A percentile compares a stretch with the other conserved stretches of the same genome.
Conservation (phyloP, 495 filamentous ascomycete species). For the Aspergillus steynii region DNA sequence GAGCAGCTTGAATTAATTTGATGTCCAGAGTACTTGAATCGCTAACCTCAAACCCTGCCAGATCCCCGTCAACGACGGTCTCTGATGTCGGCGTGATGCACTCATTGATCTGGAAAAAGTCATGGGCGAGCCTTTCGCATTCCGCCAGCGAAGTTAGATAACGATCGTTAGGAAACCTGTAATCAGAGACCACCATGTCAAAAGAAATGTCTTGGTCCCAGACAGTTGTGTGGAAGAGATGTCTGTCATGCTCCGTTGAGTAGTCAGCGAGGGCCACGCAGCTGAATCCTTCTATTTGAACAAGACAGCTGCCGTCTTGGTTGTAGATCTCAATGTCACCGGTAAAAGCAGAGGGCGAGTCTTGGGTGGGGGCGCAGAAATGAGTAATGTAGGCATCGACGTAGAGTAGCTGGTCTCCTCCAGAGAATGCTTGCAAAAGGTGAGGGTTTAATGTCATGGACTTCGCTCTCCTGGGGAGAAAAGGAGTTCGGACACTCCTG, state of each 20-base stretch:
- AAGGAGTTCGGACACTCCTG: neutral
- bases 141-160: neutral
- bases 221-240: neutral
- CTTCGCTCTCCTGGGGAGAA: neutral
- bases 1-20: neutral
- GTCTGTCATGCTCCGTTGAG: neutral
- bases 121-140: neutral
- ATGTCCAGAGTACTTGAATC: neutral
- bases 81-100: neutral
- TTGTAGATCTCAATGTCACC: conserved; percentile 2
- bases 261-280: neutral
- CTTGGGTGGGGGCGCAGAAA: neutral
- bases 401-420: neutral
- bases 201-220: neutral
- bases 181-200: neutral
- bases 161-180: neutral
- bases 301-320: neutral
- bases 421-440: neutral
- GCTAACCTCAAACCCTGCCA: neutral
- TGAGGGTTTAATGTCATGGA: neutral
- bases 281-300: neutral
- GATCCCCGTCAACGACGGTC: neutral
- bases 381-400: neutral
- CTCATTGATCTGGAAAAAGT: neutral
- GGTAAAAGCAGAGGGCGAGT: neutral